Conservation (phyloP, 2,329 filamentous ascomycete species). For the Aschersonia sp. region DNA sequence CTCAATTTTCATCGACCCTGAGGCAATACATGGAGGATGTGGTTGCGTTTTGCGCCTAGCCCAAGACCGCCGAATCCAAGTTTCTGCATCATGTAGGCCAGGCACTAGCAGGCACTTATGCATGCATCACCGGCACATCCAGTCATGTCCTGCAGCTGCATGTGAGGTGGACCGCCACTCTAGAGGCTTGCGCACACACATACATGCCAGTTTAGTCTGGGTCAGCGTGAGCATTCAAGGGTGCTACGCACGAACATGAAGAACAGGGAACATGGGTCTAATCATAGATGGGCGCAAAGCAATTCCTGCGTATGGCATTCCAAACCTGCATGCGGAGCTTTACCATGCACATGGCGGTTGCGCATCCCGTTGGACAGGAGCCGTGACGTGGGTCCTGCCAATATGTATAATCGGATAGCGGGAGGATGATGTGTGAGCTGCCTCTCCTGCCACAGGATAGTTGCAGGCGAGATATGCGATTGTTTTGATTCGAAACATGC, state of each 20-base stretch:
- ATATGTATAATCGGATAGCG: constrained; percentile 1
- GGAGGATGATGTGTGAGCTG: constrained; percentile 1
- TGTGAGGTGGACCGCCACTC: not conserved
- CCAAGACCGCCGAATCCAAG: too few species aligned
- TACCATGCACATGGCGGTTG: not conserved
- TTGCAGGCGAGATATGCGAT: not conserved
- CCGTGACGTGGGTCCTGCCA: not conserved
- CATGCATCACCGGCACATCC: not conserved
- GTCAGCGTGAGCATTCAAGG: not conserved
- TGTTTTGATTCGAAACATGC: not conserved
- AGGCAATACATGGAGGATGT: too few species aligned
- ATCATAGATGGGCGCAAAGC: not conserved
- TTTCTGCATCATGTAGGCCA: not conserved
- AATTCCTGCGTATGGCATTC: not conserved
- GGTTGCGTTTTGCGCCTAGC: too few species aligned
- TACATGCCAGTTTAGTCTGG: too few species aligned
- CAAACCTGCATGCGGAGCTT: not conserved
- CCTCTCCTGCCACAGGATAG: not conserved
- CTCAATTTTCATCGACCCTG: too few species aligned
- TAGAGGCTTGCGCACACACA: too few species aligned
- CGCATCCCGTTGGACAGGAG: not conserved
- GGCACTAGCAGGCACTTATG: not conserved
- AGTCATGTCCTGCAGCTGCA: not conserved
- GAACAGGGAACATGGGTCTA: not conserved
- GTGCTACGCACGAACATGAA: not conserved